Conservation (phyloP, 2,329 filamentous ascomycete species). For the Elsinoe australis region DNA sequence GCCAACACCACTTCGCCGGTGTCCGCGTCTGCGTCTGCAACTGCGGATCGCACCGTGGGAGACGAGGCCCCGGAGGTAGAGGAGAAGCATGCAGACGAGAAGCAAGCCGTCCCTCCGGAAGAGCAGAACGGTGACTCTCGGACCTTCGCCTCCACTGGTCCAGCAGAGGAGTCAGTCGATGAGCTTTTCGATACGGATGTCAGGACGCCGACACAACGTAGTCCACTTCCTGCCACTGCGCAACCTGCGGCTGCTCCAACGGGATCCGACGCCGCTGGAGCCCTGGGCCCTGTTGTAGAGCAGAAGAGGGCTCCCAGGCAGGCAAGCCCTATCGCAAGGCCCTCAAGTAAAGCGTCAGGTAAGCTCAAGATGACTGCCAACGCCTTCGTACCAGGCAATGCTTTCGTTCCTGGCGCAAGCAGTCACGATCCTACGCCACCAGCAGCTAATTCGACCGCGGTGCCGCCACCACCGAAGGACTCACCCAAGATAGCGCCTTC, state of each 20-base stretch:
- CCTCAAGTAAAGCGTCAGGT: neutral
- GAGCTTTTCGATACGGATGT: slow-evolving; percentile 9
- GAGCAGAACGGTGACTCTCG: neutral
- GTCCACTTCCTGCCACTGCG: neutral
- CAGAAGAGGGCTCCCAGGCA: neutral
- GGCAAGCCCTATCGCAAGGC: neutral
- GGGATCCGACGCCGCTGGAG: neutral
- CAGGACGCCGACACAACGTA: slow-evolving; percentile 1
- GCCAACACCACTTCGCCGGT: neutral
- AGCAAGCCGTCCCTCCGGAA: neutral
- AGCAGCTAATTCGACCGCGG: neutral
- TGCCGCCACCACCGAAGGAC: neutral
- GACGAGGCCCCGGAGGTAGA: neutral
- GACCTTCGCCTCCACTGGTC: slow-evolving; percentile 6
- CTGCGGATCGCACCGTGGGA: neutral
- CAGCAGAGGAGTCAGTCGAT: slow-evolving; percentile 4
- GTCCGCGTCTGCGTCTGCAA: neutral
- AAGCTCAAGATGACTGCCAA: neutral
- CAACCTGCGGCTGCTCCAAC: neutral
- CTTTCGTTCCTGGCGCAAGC: neutral
- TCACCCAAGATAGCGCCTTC: neutral
- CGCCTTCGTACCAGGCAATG: neutral
- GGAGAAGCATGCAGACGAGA: neutral
- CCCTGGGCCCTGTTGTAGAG: neutral
- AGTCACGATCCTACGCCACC: neutral